These are phyloP conservation scores for Colletotrichum spinosum DNA, from an alignment of 2,329 filamentous ascomycete species.

Conservation along the genomic window DNA sequence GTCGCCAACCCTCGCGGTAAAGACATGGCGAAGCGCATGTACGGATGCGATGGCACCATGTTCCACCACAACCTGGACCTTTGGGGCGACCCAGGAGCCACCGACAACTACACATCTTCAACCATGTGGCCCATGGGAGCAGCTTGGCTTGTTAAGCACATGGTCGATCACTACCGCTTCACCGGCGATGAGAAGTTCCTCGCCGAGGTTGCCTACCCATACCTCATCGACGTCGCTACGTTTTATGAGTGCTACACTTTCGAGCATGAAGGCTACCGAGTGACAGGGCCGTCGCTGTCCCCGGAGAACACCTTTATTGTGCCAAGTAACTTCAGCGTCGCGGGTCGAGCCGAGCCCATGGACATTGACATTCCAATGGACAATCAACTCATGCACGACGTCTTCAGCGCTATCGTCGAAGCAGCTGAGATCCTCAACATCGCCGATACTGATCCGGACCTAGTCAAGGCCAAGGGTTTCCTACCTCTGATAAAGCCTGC, in stretches of 20 bases:
- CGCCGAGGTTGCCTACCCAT: conserved; percentile 41
- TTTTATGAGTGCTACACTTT: conserved; percentile 55
- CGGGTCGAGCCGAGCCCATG: conserved; percentile 31
- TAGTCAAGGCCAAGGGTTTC: conserved; percentile 9
- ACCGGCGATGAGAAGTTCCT: conserved; percentile 43
- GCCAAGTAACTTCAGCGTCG: conserved; percentile 29
- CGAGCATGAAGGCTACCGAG: conserved; percentile 43
- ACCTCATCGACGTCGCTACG: conserved; percentile 48
- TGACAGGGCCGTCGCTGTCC: conserved; percentile 41
- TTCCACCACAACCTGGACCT: conserved; percentile 54
- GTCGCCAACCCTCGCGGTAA: conserved; percentile 46
- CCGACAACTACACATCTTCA: conserved; percentile 43
- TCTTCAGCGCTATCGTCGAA: conserved; percentile 26
- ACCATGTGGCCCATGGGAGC: conserved; percentile 53
- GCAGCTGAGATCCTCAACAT: conserved; percentile 18
- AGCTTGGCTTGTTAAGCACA: conserved; percentile 53
- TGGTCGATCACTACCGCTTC: conserved; percentile 53
- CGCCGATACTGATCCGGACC: conserved; percentile 1
- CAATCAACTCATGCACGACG: conserved; percentile 39
- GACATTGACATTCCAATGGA: conserved; percentile 43
- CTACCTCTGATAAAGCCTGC: conserved; percentile 8
- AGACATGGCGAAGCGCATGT: conserved; percentile 49
- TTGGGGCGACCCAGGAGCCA: conserved; percentile 52
- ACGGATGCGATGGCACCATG: conserved; percentile 51
- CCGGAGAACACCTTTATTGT: conserved; percentile 42